Evolutionary conservation across 2,329 filamentous ascomycete genomes (phyloP).

Genomic region (Trichoderma brevicompactum): DNA sequence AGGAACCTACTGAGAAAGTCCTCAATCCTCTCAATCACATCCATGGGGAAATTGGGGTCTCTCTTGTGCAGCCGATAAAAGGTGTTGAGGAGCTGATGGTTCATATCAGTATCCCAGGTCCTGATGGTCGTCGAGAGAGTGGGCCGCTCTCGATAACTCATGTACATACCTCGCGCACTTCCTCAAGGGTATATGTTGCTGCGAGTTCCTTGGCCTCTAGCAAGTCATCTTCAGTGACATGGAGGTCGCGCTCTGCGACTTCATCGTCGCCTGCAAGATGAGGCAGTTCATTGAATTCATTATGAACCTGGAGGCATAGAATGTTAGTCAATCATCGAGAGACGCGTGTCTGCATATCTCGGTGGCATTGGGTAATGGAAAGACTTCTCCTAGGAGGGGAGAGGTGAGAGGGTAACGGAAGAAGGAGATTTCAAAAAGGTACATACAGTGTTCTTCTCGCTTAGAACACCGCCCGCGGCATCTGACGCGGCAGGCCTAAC

Average conservation of each 20-base stretch:
- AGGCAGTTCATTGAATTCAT: neutral
- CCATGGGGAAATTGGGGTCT: constrained; percentile 47
- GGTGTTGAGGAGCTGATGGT: constrained; percentile 10
- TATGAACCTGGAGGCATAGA: neutral
- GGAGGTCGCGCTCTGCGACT: constrained; percentile 17
- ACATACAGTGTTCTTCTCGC: constrained; percentile 4
- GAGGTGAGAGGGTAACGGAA: neutral
- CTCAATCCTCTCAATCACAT: constrained; percentile 43
- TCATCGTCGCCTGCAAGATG: neutral
- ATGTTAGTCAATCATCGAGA: neutral
- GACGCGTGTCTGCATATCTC: no score
- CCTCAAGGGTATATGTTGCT: constrained; percentile 41
- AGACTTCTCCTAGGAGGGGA: no score
- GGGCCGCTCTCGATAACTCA: neutral
- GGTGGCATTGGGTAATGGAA: neutral
- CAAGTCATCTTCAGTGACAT: constrained; percentile 49
- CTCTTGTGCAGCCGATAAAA: constrained; percentile 36
- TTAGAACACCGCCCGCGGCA: neutral
- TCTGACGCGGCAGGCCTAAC: neutral
- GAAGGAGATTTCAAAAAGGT: neutral
- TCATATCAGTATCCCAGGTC: neutral
- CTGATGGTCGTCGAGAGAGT: neutral
- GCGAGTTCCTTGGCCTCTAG: constrained; percentile 49
- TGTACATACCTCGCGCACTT: constrained; percentile 38
- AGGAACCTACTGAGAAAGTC: constrained; percentile 42